Percentiles rank a stretch among this genome's conserved stretches.
Conservation (phyloP, 306 rosid species). For the Pyrus communis region DNA sequence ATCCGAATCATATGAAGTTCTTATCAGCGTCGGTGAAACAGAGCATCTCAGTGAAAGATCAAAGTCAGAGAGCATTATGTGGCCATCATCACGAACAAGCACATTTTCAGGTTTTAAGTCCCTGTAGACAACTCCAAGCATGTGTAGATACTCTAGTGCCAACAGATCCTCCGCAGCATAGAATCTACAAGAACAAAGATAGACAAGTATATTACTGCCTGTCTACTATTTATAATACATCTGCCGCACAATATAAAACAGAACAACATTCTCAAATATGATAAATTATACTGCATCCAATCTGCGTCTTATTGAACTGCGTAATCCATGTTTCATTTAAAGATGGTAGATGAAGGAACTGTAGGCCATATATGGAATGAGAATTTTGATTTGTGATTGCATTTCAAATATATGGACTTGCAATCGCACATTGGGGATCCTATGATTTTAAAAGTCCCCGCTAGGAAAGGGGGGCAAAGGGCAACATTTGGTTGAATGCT, state of each 20-base stretch:
- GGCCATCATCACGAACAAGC: slow-evolving; percentile 97
- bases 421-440: too few relatives aligned
- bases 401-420: too few relatives aligned
- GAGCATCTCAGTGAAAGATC: slow-evolving; percentile 93
- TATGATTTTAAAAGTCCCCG: too few relatives aligned
- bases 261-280: neutral
- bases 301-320: neutral
- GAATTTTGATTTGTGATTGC: too few relatives aligned
- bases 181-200: slow-evolving; percentile 47
- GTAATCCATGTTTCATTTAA: too few relatives aligned
- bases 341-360: too few relatives aligned
- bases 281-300: neutral
- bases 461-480: neutral
- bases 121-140: slow-evolving; percentile 98
- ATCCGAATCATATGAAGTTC: slow-evolving; percentile 59
- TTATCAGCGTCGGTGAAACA: slow-evolving; percentile 78
- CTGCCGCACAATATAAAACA: neutral
- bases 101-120: slow-evolving; percentile 98
- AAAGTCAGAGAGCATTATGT: slow-evolving; percentile 97
- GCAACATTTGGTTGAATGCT: neutral
- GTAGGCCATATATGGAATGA: too few relatives aligned
- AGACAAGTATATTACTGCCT: neutral
- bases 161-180: slow-evolving; percentile 96
- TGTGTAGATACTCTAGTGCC: slow-evolving; percentile 97
- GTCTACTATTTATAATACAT: neutral